Base-by-base conservation (phyloP, 2,329 filamentous ascomycete genomes). In the Cladosporium phlei region DNA sequence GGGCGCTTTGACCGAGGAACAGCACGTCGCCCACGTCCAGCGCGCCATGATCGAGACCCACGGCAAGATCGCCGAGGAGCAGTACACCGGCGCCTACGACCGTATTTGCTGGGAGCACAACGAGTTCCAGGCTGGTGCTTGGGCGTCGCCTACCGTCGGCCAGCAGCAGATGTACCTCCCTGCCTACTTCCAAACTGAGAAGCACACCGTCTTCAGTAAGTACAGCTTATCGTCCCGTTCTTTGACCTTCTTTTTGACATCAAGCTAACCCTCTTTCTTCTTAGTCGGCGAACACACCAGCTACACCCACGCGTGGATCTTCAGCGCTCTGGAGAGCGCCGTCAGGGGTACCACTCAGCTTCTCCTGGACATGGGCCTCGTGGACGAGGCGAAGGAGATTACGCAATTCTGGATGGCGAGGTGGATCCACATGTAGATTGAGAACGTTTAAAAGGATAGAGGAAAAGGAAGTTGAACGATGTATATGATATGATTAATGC, bases 231-330 rank as follows among this genome's bases (percentile, higher is more conserved):
- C n/a, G n/a, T n/a, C n/a, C 6, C 5, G 2, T 14, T 12, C 5
- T 6, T 28, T 39, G 24, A 20, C 11, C 9, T 27, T 9, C 19
- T 7, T 17, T 20, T 35, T 35, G 34, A 3, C 2, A 19, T 17
- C 30, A 2, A 24, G 24, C 37, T 39, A 39, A 39, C 14, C 5
- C 11, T 14, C 11, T 4, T 5, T 16, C n/a, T 22, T 37, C n/a
- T 3, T 4, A 38, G 37, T 61, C 2, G 59, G 59, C 2, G 83
- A 87, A 61, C 82, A 86, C 59, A 86, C 83, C 0, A 78, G 75
- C 5, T 85, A 82, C 59, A 88, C 83, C 0, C 83, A 87, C 58
- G 82, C 81, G 1, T 86, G 82, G 82, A 83, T 85, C 39, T 76
- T 77, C 24, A 79, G 76, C 2, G 83, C 83, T 1, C 66, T 87